Evolutionary conservation across 2,329 filamentous ascomycete genomes (phyloP).

Genomic region (Diplocarpon rosae): DNA sequence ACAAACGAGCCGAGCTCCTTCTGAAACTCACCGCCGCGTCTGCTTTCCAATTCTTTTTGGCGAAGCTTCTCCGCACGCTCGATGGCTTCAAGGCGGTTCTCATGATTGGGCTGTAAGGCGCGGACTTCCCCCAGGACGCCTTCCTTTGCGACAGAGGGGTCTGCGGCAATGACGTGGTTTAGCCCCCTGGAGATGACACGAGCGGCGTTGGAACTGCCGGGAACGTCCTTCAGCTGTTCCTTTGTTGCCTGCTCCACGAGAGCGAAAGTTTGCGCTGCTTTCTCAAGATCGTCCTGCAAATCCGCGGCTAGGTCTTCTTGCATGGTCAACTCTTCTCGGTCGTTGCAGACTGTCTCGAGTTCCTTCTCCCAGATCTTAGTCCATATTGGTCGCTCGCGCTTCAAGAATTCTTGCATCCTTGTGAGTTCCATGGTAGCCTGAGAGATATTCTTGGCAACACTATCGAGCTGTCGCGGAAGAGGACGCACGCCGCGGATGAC

Average conservation of each 20-base stretch:
- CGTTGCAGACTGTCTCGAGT: conserved; percentile 88
- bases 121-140: conserved; percentile 86
- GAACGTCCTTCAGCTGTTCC: conserved; percentile 76
- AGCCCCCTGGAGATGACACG: conserved; percentile 45
- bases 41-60: conserved; percentile 74
- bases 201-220: conserved; percentile 39
- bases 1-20: conserved; percentile 81
- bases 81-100: conserved; percentile 85
- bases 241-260: conserved; percentile 97
- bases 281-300: conserved; percentile 87
- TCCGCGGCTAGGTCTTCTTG: conserved; percentile 93
- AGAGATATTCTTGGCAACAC: conserved; percentile 79
- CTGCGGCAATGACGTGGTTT: conserved; percentile 39
- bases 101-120: conserved; percentile 88
- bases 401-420: conserved; percentile 88
- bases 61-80: conserved; percentile 90
- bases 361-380: conserved; percentile 99
- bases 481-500: conserved; percentile 87
- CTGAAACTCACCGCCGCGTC: conserved; percentile 60
- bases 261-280: conserved; percentile 84
- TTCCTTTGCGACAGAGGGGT: conserved; percentile 79
- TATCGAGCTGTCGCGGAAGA: conserved; percentile 78
- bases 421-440: conserved; percentile 74
- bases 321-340: conserved; percentile 86
- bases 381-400: conserved; percentile 89